These are phyloP conservation scores for Cladosporium austrohemisphaericum DNA, from an alignment of 2,329 filamentous ascomycete genomes.

Conservation along the genomic window DNA sequence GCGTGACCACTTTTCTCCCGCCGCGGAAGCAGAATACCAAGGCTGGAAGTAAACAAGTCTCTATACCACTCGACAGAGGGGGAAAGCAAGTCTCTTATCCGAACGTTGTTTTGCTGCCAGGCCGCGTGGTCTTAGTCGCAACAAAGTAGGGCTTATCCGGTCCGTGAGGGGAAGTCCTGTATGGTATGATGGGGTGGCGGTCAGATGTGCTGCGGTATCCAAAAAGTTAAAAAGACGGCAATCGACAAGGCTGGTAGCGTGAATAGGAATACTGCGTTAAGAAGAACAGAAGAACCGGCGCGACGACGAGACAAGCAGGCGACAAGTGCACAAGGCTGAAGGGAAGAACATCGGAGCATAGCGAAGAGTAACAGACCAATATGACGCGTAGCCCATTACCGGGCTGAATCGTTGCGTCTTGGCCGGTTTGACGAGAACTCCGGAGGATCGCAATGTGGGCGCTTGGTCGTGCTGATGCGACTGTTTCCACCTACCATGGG, in stretches of 20 bases:
- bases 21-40: not conserved
- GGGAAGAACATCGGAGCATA: constrained; percentile 7
- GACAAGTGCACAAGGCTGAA: not conserved
- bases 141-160: constrained; percentile 1
- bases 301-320: not conserved
- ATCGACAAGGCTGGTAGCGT: not conserved
- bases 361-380: not conserved
- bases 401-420: constrained; percentile 10
- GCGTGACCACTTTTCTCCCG: not conserved
- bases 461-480: not conserved
- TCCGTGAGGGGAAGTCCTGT: constrained; percentile 1
- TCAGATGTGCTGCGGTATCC: not conserved
- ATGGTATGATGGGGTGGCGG: not conserved
- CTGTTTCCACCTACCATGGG: too few species aligned
- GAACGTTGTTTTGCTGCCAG: not conserved
- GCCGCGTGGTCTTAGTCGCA: constrained; percentile 5
- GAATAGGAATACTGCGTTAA: not conserved
- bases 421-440: not conserved
- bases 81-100: not conserved
- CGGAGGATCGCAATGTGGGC: not conserved
- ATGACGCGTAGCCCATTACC: constrained; percentile 10
- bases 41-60: not conserved
- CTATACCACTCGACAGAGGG: not conserved
- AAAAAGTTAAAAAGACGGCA: not conserved
- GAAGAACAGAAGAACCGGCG: not conserved